Base-by-base conservation (phyloP, 140 eudicot species). In the Ambrosia hybrid region DNA sequence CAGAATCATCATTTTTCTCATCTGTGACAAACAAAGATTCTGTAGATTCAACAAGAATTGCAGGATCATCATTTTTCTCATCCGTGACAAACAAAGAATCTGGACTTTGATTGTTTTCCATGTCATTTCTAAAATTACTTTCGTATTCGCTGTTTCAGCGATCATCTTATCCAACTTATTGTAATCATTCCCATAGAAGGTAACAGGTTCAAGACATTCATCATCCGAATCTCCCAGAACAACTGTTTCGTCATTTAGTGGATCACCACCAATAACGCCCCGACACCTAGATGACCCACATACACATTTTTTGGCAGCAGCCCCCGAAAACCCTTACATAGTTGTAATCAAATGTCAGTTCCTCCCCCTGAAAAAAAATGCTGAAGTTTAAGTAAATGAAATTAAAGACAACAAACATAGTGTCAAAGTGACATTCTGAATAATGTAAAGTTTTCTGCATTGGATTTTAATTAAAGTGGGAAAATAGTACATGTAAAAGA, bases 201-300 rank as follows among this genome's bases (percentile, higher is more conserved):
- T 83, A 72, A 84, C 85, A 49, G 98, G 93, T 68, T 90, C 97
- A 2, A 80, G 82, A 71, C 33, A 80, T 51, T 93, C 99, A 16
- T 93, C 99, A 71, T 93, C 99, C 6, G 99, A 93, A 65, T 93
- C 99, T 69, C 73, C 89, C 56, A 83, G 79, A 71, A 89, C 90
- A 65, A 92, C 78, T 30, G 85, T 83, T 79, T 93, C 99, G 2
- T 81, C 74, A 76, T 73, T 88, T 30, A 71, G 64, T 59, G 89
- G 89, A 76, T 90, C 94, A 37, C 99, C 99, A 17, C 99, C 99
- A 65, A 93, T 90, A 75, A 84, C 88, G 37, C 97, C 99, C 94
- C 26, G 86, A 81, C 99, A 93, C 81, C 81, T 80, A 65, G 92
- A 68, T 67, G 99, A 87, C 46, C 97, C 97, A 72, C 99, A 90